Conservation (phyloP, 805 yeast genomes). For the Teunomyces lycoperdinae region DNA sequence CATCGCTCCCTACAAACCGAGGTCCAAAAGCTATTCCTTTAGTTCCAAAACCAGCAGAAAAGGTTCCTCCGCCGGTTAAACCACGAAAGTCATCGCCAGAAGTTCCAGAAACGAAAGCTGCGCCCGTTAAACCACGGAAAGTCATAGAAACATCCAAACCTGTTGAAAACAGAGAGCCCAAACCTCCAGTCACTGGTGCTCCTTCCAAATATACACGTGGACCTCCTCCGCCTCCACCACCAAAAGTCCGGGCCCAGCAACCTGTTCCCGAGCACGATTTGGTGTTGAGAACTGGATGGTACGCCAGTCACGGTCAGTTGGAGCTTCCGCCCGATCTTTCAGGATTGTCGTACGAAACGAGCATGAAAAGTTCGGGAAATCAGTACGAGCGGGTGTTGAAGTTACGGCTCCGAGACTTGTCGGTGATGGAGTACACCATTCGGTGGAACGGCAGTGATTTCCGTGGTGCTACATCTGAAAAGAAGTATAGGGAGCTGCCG, state of each 20-base stretch:
- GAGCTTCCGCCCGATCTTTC: slow-evolving; percentile 37
- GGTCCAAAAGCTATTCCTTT: background rate
- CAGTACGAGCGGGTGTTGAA: slow-evolving; percentile 25
- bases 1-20: background rate
- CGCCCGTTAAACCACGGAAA: slow-evolving; percentile 20
- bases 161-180: background rate
- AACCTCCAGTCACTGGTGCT: background rate
- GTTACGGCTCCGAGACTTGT: slow-evolving; percentile 42
- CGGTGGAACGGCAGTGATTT: slow-evolving; percentile 36
- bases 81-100: slow-evolving; percentile 18
- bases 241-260: slow-evolving; percentile 16
- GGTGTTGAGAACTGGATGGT: slow-evolving; percentile 48
- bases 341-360: slow-evolving; percentile 32
- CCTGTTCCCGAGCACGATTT: slow-evolving; percentile 31
- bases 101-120: slow-evolving; percentile 17
- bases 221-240: background rate
- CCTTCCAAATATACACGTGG: background rate
- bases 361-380: slow-evolving; percentile 13
- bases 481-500: slow-evolving; percentile 46
- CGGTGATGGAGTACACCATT: slow-evolving; percentile 33
- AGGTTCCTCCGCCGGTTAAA: slow-evolving; percentile 30
- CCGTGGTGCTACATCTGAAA: slow-evolving; percentile 20
- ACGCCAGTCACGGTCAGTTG: slow-evolving; percentile 25
- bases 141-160: background rate
- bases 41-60: slow-evolving; percentile 3